These are phyloP conservation scores for Nicotiana tabacum DNA, from an alignment of 257 asterid species.

Conservation along the genomic window DNA sequence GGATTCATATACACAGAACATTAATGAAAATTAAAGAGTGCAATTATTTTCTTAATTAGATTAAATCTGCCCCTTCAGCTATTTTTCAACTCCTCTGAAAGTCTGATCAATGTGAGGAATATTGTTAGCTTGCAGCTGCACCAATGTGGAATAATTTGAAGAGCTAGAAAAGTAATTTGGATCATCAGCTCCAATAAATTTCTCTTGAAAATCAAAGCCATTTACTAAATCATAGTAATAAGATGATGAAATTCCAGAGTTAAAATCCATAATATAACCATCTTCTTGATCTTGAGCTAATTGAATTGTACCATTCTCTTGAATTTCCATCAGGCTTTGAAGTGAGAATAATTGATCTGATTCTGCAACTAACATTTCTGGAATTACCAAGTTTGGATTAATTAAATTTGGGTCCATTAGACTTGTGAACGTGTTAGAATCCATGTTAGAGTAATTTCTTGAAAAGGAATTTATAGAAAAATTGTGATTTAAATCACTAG, in stretches of 20 bases:
- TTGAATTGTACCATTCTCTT: slow-evolving; percentile 15
- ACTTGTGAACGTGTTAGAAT: slow-evolving; percentile 14
- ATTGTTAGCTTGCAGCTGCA: not conserved
- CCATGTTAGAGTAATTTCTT: not conserved
- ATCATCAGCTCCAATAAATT: not conserved
- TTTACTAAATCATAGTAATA: not conserved
- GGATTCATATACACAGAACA: not conserved
- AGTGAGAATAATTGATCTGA: slow-evolving; percentile 11
- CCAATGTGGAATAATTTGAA: not conserved
- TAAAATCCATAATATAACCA: slow-evolving; percentile 10
- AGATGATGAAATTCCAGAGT: slow-evolving; percentile 2
- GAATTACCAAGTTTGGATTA: not conserved
- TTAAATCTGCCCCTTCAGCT: not conserved
- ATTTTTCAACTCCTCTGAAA: not conserved
- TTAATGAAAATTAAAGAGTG: not conserved
- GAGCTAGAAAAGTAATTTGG: not conserved
- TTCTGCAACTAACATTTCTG: slow-evolving; percentile 16
- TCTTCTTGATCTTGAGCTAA: slow-evolving; percentile 14
- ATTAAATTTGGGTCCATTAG: slow-evolving; percentile 10
- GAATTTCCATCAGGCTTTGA: slow-evolving; percentile 29
- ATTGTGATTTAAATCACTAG: not conserved
- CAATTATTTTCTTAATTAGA: not conserved
- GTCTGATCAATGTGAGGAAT: not conserved
- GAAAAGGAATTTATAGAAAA: not conserved
- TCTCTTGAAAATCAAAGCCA: slow-evolving; percentile 19